Conservation (phyloP, 169 alveolate genomes). For the Eimeria tenella region DNA sequence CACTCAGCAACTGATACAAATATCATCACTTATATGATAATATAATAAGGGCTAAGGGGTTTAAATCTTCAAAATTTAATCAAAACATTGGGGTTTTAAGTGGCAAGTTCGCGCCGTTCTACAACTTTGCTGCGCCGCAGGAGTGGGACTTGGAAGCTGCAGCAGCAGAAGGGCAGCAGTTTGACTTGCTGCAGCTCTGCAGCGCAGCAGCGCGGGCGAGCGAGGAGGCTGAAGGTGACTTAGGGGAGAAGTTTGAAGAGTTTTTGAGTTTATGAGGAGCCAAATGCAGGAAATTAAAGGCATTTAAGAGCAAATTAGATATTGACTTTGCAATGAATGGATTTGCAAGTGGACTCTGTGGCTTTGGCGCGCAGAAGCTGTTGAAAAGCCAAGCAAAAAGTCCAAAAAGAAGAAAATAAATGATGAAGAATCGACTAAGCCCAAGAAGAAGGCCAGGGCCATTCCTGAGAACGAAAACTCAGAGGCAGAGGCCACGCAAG, state of each 20-base stretch:
- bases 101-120: not conserved
- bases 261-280: not conserved
- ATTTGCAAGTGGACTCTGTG: not conserved
- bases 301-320: not conserved
- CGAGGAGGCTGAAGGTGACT: not conserved
- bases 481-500: not conserved
- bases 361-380: not conserved
- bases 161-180: not conserved
- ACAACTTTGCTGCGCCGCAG: not conserved
- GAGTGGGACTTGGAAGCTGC: constrained; percentile 26
- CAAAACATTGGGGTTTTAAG: not conserved
- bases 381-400: not conserved
- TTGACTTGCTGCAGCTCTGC: constrained; percentile 25
- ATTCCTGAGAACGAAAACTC: not conserved
- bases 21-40: not conserved
- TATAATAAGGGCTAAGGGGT: not conserved
- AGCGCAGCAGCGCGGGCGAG: not conserved
- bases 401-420: not conserved
- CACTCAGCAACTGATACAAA: not conserved
- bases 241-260: too few species aligned
- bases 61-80: not conserved
- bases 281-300: not conserved
- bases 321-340: not conserved
- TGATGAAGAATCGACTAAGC: not conserved
- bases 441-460: constrained; percentile 6